Evolutionary conservation across 257 asterid genomes (phyloP).

Genomic region (Jasminum sambac): DNA sequence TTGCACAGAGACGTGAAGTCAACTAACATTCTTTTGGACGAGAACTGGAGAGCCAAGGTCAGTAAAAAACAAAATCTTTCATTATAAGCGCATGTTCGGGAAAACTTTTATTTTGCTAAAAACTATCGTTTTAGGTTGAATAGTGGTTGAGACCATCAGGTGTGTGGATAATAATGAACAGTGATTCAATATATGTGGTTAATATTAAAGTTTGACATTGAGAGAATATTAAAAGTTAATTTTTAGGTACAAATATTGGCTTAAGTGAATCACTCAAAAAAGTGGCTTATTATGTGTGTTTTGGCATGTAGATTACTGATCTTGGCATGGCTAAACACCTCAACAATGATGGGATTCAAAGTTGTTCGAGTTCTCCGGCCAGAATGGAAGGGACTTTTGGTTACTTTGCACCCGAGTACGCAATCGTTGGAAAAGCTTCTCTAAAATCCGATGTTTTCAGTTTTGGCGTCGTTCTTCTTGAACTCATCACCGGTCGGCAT

Average conservation of each 20-base stretch:
- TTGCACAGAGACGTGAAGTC: constrained; percentile 98
- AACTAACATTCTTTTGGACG: constrained; percentile 86
- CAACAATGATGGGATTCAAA: constrained; percentile 60
- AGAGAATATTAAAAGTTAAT: too few species aligned
- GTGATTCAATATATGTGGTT: too few species aligned
- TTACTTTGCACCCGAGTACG: constrained; percentile 95
- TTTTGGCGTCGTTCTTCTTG: constrained; percentile 97
- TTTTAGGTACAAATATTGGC: too few species aligned
- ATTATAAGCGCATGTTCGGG: background rate
- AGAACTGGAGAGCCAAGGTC: constrained; percentile 93
- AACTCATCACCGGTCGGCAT: constrained; percentile 76
- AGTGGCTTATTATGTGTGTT: background rate
- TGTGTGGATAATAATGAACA: too few species aligned
- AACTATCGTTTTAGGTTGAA: too few species aligned
- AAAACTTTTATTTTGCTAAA: too few species aligned
- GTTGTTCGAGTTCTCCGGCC: constrained; percentile 84
- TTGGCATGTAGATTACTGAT: constrained; percentile 76
- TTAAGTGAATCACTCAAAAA: too few species aligned
- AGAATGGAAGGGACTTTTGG: constrained; percentile 98
- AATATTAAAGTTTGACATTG: too few species aligned
- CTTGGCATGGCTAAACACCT: constrained; percentile 98
- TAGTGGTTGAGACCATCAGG: too few species aligned
- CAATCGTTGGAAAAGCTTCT: constrained; percentile 84
- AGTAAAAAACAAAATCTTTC: constrained; percentile 9
- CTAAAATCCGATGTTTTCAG: constrained; percentile 95